Conservation (phyloP, 306 rosid genomes). For the Citrullus colocynthis region DNA sequence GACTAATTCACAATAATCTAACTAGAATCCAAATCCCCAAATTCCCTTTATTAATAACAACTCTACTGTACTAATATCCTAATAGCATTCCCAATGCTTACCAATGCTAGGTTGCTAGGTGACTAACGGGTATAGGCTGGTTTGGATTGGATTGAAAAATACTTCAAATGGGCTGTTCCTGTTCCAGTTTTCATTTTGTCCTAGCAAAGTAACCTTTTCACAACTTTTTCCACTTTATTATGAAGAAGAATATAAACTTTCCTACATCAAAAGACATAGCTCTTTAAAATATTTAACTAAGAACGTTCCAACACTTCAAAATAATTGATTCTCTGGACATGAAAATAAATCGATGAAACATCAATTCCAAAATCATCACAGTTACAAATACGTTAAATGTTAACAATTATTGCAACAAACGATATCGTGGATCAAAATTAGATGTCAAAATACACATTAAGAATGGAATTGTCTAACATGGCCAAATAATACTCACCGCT, state of each 20-base stretch:
- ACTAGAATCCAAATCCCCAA: neutral
- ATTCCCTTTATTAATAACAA: neutral
- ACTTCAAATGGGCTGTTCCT: neutral
- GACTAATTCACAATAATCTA: neutral
- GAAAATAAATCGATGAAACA: neutral
- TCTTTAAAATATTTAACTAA: neutral
- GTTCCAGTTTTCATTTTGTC: neutral
- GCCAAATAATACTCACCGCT: conserved; percentile 49
- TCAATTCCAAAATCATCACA: neutral
- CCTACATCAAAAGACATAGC: neutral
- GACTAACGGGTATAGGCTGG: neutral
- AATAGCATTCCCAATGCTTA: neutral
- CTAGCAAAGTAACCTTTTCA: neutral
- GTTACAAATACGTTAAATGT: neutral
- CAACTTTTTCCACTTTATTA: neutral
- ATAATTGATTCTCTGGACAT: neutral
- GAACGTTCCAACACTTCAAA: neutral
- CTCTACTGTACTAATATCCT: neutral
- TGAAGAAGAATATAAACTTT: neutral
- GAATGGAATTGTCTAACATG: neutral
- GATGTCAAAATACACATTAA: neutral
- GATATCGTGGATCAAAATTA: neutral
- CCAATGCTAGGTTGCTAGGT: neutral
- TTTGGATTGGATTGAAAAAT: neutral
- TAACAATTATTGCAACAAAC: neutral